Base-by-base conservation (phyloP, 225 moss, liverwort and hornwort genomes). In the Antitrichia curtipendula region DNA sequence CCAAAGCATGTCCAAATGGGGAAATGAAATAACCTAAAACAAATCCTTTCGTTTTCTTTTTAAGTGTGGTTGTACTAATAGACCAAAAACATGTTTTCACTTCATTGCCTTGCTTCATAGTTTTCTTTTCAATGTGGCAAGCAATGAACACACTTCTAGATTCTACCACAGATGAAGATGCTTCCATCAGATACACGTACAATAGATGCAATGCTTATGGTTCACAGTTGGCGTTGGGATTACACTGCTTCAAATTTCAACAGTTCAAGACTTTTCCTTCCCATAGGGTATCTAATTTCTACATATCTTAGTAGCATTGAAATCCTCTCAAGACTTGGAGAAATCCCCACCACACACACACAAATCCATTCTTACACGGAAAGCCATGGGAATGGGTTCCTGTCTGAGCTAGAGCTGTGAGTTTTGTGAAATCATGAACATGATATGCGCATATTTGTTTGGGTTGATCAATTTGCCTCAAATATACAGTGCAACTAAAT, bases 341-440 rank as follows among this genome's bases (percentile, higher is more conserved):
- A 49, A 49, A 28, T 29, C 11, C 47, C 1, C 1, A 27, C 31
- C 8, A 4, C 15, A 14, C 50, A 3, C 15, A 14, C 50, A 4
- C 15, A 31, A 31, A 12, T 32, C 49, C 19, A 8, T 52, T 52
- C 74, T 36, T 32, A 8, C 49, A 49, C 2, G 7, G 47, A 49
- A 17, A 19, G 31, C 18, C 47, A 47, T 0, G 5, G 6, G 31
- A 49, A 49, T 47, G 31, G 29, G 7, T 49, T 74, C 31, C 73
- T 10, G 0, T 11, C 2, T 74, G 49, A 31, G n/a, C n/a, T n/a
- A n/a, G 12, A 7, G 32, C 7, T 20, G 7, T 32, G 21, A 0
- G 10, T 31, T 73, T 21, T 34, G 34, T 5, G 8, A 50, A 49
- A 50, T 22, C 13, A 8, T 21, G 50, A 75, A 21, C 75, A 50